These are phyloP conservation scores for Wallacemonas sp. DNA, from an alignment of 208 protist species.

Conservation along the genomic window DNA sequence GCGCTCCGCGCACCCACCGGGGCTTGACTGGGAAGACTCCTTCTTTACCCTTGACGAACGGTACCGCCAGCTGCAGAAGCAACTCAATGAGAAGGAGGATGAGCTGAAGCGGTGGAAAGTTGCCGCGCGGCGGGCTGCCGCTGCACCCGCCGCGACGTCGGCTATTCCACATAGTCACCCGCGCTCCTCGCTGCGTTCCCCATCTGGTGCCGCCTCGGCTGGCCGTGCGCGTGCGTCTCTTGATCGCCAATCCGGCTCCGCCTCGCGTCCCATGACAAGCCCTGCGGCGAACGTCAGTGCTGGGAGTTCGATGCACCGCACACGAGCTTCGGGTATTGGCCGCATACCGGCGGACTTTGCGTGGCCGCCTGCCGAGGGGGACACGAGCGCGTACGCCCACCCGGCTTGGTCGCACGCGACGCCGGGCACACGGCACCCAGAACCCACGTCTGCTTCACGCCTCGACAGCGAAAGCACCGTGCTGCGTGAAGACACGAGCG, in stretches of 20 bases:
- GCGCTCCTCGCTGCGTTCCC: neutral
- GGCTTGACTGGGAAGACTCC: slow-evolving; percentile 78
- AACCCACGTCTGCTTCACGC: too few relatives aligned
- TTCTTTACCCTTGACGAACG: slow-evolving; percentile 80
- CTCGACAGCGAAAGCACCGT: too few relatives aligned
- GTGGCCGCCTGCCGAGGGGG: neutral
- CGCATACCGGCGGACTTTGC: neutral
- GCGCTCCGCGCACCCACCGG: slow-evolving; percentile 35
- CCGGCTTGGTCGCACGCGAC: too few relatives aligned
- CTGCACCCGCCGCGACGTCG: neutral
- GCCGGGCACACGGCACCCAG: too few relatives aligned
- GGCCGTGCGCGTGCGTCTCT: neutral
- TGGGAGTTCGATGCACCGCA: too few relatives aligned
- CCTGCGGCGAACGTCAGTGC: too few relatives aligned
- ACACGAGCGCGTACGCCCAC: too few relatives aligned
- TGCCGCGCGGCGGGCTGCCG: slow-evolving; percentile 20
- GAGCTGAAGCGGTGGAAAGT: slow-evolving; percentile 81
- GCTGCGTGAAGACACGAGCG: too few relatives aligned
- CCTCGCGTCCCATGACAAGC: neutral
- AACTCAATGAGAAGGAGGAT: slow-evolving; percentile 65
- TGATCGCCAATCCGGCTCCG: neutral
- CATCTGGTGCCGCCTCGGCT: neutral
- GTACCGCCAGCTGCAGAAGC: slow-evolving; percentile 70
- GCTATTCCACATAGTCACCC: neutral
- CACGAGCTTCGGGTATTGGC: too few relatives aligned